These are phyloP conservation scores for Cadophora sp. DNA, from an alignment of 2,329 filamentous ascomycete genomes.

Conservation along the genomic window DNA sequence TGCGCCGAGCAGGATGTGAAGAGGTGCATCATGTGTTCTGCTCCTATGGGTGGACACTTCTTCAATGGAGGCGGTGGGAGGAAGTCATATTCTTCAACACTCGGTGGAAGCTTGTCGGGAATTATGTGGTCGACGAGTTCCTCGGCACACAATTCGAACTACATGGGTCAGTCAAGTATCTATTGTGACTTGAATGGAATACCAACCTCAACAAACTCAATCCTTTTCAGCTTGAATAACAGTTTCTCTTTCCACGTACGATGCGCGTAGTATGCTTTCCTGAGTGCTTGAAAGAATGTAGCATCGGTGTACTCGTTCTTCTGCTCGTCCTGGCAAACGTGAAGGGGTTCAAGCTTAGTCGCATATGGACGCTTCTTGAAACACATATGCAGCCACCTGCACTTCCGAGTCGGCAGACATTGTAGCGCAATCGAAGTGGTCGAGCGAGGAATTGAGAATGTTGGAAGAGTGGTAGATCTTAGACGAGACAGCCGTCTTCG, in stretches of 20 bases:
- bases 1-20: conserved; percentile 15
- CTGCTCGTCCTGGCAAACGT: conserved; percentile 19
- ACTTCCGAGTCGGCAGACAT: background rate
- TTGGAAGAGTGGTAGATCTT: background rate
- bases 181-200: background rate
- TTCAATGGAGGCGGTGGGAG: conserved; percentile 21
- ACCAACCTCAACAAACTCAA: conserved; percentile 22
- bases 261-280: conserved; percentile 9
- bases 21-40: conserved; percentile 23
- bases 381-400: conserved; percentile 20
- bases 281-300: conserved; percentile 17
- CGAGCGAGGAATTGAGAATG: background rate
- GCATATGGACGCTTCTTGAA: conserved; percentile 17
- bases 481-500: background rate
- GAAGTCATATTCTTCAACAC: conserved; percentile 27
- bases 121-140: conserved; percentile 23
- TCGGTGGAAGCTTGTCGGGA: conserved; percentile 22
- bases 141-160: conserved; percentile 25
- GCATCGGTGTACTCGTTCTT: conserved; percentile 11
- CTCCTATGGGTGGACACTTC: conserved; percentile 22
- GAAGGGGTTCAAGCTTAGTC: conserved; percentile 13
- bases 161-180: background rate
- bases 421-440: background rate
- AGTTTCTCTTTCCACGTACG: conserved; percentile 14
- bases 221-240: conserved; percentile 18